Base-by-base conservation (phyloP, 768 basidiomycete genomes). In the Termitomyces sp. region DNA sequence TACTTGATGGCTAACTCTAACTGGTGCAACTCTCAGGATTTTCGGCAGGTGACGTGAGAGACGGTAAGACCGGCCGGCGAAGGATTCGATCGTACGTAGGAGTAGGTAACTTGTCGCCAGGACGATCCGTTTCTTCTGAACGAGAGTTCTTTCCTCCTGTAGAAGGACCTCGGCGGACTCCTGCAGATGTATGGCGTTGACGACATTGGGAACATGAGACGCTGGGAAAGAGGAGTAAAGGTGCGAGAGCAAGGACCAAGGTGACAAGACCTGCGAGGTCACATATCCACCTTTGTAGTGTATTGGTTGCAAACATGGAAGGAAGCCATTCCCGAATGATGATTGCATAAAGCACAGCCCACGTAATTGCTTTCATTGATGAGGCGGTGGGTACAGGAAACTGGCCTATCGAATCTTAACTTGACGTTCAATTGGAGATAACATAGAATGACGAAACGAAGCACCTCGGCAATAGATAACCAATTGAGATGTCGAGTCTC, bases 121-220 rank as follows among this genome's bases (percentile, higher is more conserved):
- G 13, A 56, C 8, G n/a, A 62, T 3, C 54, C 41, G 56, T 26
- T 55, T 40, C 43, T 62, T 62, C 53, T 59, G 61, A 1, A 55
- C 28, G 6, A 62, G 57, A 9, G 61, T 62, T 10, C 4, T 18
- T 30, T 62, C 57, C 14, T 40, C 54, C 2, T 50, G 30, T 6
- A 51, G 12, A 1, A 44, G 40, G 16, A 51, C 30, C 32, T 50
- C 43, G 20, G 13, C 32, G 16, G 50, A 4, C 38, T 55, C 48
- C 13, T 55, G 57, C 20, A 58, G 20, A 28, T 40, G 40, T 20
- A 62, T 54, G 16, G 51, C 8, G 7, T 40, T 54, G 53, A 62
- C 54, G 35, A 40, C 40, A 16, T 50, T 55, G 9, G 33, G 10
- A 28, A 26, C 40, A 20, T 40, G 44, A 7, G 23, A 13, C 8